Evolutionary conservation across 768 basidiomycete genomes (phyloP).

Genomic region (Phanerochaete carnosa): DNA sequence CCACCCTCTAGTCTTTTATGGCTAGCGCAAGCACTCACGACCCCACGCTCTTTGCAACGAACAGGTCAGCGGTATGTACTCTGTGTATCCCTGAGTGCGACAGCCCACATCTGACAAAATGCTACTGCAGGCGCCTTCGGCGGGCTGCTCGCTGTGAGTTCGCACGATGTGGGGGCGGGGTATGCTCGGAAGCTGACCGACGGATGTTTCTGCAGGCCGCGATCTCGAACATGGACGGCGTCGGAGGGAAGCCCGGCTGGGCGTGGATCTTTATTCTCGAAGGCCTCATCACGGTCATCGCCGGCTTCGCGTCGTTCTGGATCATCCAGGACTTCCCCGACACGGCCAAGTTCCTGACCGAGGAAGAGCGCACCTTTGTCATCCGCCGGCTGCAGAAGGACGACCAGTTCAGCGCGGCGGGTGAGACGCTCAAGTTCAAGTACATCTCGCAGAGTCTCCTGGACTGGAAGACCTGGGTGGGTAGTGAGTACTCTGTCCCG

Average conservation of each 20-base stretch:
- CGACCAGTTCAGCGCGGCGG: conserved; percentile 70
- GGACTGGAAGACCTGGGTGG: conserved; percentile 77
- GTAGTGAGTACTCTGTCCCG: conserved; percentile 20
- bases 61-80: conserved; percentile 14
- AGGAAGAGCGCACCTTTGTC: conserved; percentile 63
- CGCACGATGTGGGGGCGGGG: neutral
- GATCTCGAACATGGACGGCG: conserved; percentile 68
- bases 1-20: neutral
- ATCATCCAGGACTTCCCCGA: conserved; percentile 84
- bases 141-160: conserved; percentile 62
- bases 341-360: conserved; percentile 73
- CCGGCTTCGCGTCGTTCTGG: conserved; percentile 64
- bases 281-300: conserved; percentile 66
- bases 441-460: conserved; percentile 55
- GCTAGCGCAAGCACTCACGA: neutral
- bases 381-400: conserved; percentile 64
- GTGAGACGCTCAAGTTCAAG: conserved; percentile 55
- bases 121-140: conserved; percentile 66
- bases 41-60: neutral
- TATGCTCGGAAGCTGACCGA: neutral
- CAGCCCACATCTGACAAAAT: neutral
- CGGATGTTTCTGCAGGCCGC: conserved; percentile 37
- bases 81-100: neutral
- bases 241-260: conserved; percentile 63
- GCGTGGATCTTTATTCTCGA: conserved; percentile 80